phyloP scores from a whole-genome alignment of 2,329 filamentous ascomycete species.

The Neocucurbitaria cava region DNA sequence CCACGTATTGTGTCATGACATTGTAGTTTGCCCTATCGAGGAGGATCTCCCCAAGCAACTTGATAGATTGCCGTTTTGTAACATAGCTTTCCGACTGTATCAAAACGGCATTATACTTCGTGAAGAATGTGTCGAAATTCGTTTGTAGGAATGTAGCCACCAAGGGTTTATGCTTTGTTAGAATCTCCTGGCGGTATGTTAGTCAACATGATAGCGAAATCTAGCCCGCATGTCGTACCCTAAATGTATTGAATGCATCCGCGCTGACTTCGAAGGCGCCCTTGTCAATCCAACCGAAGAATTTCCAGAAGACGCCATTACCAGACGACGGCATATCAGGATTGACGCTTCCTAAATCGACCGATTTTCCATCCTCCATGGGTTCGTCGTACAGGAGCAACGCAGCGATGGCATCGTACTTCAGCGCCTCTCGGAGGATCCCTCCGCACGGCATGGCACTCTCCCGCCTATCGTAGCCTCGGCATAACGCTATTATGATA shows the following conservation, averaged over 20 bases:
- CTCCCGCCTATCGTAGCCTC: constrained; percentile 87
- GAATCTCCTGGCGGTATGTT: constrained; percentile 71
- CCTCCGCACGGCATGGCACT: constrained; percentile 91
- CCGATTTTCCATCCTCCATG: constrained; percentile 72
- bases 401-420: constrained; percentile 88
- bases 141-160: constrained; percentile 85
- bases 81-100: constrained; percentile 96
- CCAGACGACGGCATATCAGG: constrained; percentile 77
- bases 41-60: constrained; percentile 91
- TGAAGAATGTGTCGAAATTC: constrained; percentile 94
- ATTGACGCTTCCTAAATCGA: constrained; percentile 79
- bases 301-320: constrained; percentile 90
- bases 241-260: constrained; percentile 96
- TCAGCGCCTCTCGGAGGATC: constrained; percentile 86
- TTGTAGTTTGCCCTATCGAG: constrained; percentile 96
- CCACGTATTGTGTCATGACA: constrained; percentile 97
- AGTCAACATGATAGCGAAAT: constrained; percentile 7
- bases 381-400: constrained; percentile 94
- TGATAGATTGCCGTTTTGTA: constrained; percentile 97
- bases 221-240: constrained; percentile 61
- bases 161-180: constrained; percentile 92
- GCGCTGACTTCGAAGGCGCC: constrained; percentile 96
- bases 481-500: constrained; percentile 85
- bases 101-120: constrained; percentile 84
- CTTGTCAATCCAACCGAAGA: constrained; percentile 97